Evolutionary conservation across 306 rosid species (phyloP).

Genomic region (Rosa persica): DNA sequence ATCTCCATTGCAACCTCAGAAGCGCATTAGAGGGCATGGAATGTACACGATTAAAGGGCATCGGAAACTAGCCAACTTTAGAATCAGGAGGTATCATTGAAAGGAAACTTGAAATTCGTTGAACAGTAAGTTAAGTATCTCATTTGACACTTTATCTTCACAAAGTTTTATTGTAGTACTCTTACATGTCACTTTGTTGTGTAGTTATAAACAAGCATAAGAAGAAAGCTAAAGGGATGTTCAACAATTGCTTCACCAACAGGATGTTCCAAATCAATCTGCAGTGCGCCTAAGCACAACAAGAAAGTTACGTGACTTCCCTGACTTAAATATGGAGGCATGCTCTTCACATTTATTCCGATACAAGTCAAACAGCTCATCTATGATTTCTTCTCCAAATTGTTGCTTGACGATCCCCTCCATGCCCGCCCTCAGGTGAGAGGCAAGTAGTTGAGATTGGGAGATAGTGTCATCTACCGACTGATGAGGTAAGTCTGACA

Average conservation of each 20-base stretch:
- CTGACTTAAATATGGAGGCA: background rate
- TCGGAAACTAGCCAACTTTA: too few relatives aligned
- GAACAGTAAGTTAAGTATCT: too few relatives aligned
- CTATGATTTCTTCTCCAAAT: too few relatives aligned
- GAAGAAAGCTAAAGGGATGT: background rate
- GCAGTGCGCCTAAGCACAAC: slow-evolving; percentile 6
- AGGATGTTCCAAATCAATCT: background rate
- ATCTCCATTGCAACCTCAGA: too few relatives aligned
- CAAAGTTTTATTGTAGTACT: too few relatives aligned
- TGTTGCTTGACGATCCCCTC: background rate
- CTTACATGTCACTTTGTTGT: background rate
- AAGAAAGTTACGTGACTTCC: background rate
- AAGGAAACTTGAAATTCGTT: too few relatives aligned
- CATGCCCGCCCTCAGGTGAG: background rate
- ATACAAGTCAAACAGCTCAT: slow-evolving; percentile 9
- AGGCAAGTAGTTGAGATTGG: background rate
- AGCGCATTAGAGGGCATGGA: too few relatives aligned
- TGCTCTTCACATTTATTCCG: slow-evolving; percentile 6
- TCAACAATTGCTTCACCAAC: background rate
- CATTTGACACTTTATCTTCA: too few relatives aligned
- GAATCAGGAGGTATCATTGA: too few relatives aligned
- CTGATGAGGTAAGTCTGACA: background rate
- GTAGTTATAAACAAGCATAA: background rate
- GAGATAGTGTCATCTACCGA: background rate
- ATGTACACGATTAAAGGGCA: too few relatives aligned